Percentiles rank a stretch among this genome's conserved stretches.
phyloP scores from a whole-genome alignment of 768 basidiomycete species.

The Leccinum subgranulosum region DNA sequence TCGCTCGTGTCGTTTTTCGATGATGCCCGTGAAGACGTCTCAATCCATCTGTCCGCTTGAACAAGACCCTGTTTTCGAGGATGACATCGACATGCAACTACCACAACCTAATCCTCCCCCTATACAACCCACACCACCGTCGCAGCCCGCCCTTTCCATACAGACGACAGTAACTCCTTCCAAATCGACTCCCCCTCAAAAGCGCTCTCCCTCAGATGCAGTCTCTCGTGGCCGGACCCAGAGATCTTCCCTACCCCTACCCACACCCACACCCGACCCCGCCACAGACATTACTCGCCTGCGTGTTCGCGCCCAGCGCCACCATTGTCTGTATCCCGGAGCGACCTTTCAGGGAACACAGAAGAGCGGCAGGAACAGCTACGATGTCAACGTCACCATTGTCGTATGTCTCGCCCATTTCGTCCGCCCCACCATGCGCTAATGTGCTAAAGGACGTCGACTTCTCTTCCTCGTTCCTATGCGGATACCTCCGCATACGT shows the following conservation, averaged over 20 bases:
- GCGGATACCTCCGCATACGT: constrained; percentile 90
- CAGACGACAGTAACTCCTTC: constrained; percentile 11
- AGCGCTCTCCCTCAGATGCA: constrained; percentile 19
- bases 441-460: constrained; percentile 70
- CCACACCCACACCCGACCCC: constrained; percentile 43
- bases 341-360: constrained; percentile 89
- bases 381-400: constrained; percentile 91
- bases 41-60: constrained; percentile 14
- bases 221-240: constrained; percentile 10
- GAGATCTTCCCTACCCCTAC: background rate
- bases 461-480: constrained; percentile 78
- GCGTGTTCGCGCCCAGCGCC: constrained; percentile 66
- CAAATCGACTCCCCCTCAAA: constrained; percentile 9
- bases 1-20: constrained; percentile 13
- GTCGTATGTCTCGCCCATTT: constrained; percentile 56
- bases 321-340: constrained; percentile 84
- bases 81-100: constrained; percentile 35
- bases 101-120: background rate
- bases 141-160: constrained; percentile 14
- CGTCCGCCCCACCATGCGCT: background rate
- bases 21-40: constrained; percentile 25
- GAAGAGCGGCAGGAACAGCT: constrained; percentile 90
- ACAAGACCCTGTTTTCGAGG: constrained; percentile 30
- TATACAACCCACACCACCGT: background rate
- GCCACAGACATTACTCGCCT: constrained; percentile 73